Evolutionary conservation across 371 early-diverging fungal species (phyloP).

Genomic region (Umbelopsis sp.): DNA sequence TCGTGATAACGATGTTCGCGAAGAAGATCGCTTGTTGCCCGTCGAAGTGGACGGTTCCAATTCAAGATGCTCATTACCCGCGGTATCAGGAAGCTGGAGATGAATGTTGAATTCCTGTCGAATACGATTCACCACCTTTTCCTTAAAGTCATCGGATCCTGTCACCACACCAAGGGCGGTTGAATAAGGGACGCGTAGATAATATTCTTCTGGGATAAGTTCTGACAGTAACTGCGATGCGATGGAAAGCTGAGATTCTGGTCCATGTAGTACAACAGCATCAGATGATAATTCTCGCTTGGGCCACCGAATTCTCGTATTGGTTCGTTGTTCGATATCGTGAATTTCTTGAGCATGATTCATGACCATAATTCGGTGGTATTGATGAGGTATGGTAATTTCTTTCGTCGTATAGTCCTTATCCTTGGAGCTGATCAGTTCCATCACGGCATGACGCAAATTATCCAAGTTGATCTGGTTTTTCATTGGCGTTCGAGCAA

Average conservation of each 20-base stretch:
- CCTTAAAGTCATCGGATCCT: conserved; percentile 4
- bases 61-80: not conserved
- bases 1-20: conserved; percentile 5
- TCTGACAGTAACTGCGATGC: conserved; percentile 41
- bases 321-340: conserved; percentile 55
- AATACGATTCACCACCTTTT: conserved; percentile 8
- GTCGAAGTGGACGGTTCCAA: conserved; percentile 2
- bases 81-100: not conserved
- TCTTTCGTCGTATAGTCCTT: conserved; percentile 46
- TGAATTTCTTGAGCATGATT: conserved; percentile 43
- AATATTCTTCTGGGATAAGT: conserved; percentile 44
- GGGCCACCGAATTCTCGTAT: conserved; percentile 58
- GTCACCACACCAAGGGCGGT: conserved; percentile 21
- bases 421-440: conserved; percentile 66
- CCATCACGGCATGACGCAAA: conserved; percentile 75
- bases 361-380: conserved; percentile 50
- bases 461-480: conserved; percentile 72
- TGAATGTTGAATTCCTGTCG: not conserved
- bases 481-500: conserved; percentile 88
- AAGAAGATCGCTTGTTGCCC: conserved; percentile 12
- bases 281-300: conserved; percentile 48
- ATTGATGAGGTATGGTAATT: conserved; percentile 47
- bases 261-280: conserved; percentile 42
- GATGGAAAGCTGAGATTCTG: conserved; percentile 42
- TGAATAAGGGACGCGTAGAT: conserved; percentile 40